A percentile compares a stretch with the other conserved stretches of the same genome.
Conservation (phyloP, 768 basidiomycete species). For the Kwoniella dendrophila region DNA sequence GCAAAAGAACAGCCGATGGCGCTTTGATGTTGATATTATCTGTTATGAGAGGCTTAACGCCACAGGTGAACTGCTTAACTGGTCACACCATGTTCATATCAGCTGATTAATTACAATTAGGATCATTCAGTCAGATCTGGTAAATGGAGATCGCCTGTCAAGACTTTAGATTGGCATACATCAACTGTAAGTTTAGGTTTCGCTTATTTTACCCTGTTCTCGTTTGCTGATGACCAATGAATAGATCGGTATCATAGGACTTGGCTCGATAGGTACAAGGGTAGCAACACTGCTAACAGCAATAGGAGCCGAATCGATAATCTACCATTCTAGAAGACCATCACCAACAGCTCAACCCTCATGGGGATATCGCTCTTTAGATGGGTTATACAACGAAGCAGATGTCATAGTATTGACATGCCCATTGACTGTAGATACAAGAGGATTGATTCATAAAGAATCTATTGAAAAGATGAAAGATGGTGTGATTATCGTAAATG, state of each 20-base stretch:
- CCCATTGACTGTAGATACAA: conserved; percentile 47
- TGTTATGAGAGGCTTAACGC: conserved; percentile 30
- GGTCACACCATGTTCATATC: neutral
- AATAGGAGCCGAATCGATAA: conserved; percentile 50
- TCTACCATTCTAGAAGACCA: conserved; percentile 53
- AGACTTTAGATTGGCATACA: conserved; percentile 19
- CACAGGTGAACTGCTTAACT: conserved; percentile 20
- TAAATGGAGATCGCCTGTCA: conserved; percentile 13
- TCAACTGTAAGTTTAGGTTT: conserved; percentile 13
- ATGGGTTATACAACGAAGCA: conserved; percentile 42
- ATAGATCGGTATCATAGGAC: conserved; percentile 55
- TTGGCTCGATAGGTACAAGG: conserved; percentile 55
- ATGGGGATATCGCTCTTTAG: conserved; percentile 43
- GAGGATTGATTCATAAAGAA: conserved; percentile 31
- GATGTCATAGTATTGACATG: conserved; percentile 48
- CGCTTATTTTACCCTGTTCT: neutral
- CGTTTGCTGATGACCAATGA: conserved; percentile 4
- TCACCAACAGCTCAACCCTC: conserved; percentile 16
- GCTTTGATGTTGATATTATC: conserved; percentile 33
- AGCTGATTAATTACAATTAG: conserved; percentile 7
- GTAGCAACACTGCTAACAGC: conserved; percentile 44
- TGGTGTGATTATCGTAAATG: conserved; percentile 53
- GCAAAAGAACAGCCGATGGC: conserved; percentile 42
- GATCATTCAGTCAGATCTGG: conserved; percentile 31
- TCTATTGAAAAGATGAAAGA: conserved; percentile 50